phyloP scores from a whole-genome alignment of 176 grass and related monocot species.

The Puya raimondii region DNA sequence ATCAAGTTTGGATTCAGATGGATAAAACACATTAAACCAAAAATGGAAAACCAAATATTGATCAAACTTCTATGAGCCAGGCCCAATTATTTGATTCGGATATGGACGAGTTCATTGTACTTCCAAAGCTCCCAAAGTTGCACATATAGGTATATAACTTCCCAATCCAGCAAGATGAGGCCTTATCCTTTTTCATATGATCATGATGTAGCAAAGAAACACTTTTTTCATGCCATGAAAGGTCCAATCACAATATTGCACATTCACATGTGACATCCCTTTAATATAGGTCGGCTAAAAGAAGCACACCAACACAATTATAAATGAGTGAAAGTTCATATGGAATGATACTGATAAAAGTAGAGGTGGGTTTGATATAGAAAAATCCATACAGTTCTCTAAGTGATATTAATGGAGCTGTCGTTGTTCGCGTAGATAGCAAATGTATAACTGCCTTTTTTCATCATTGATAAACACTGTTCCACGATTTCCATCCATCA shows the following conservation, averaged over 20 bases:
- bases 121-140: no score
- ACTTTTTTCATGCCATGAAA: slow-evolving; percentile 11
- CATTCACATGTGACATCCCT: slow-evolving; percentile 15
- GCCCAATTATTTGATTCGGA: no score
- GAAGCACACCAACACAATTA: no score
- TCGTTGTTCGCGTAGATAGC: no score
- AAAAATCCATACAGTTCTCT: no score
- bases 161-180: background rate
- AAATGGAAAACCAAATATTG: no score
- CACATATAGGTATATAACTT: background rate
- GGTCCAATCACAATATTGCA: slow-evolving; percentile 25
- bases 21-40: no score
- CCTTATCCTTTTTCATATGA: slow-evolving; percentile 1
- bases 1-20: background rate
- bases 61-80: no score
- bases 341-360: background rate
- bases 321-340: background rate
- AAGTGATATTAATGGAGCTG: no score
- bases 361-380: background rate
- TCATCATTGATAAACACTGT: no score
- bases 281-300: background rate
- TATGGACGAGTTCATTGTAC: no score
- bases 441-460: no score
- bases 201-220: slow-evolving; percentile 2
- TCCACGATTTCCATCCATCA: background rate